Conservation (phyloP, 495 filamentous ascomycete species). For the Aspergillus sparsus region DNA sequence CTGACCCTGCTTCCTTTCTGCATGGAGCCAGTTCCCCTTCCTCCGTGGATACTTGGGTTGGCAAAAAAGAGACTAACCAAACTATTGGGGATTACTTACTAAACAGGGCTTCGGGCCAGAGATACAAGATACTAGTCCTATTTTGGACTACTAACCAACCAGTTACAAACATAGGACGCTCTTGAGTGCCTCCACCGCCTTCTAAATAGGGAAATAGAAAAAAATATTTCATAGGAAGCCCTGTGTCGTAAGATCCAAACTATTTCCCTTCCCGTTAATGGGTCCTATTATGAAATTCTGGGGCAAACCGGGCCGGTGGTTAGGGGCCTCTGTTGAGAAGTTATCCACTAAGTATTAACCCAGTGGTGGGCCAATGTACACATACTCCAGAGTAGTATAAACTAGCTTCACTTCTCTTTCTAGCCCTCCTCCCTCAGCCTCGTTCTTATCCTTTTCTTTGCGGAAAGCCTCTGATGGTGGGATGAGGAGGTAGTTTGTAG, state of each 20-base stretch:
- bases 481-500: too few species aligned
- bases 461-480: too few species aligned
- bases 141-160: background rate
- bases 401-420: too few species aligned
- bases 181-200: too few species aligned
- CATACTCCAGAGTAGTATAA: too few species aligned
- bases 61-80: background rate
- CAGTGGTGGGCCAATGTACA: too few species aligned
- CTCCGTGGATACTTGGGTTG: conserved; percentile 13
- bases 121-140: background rate
- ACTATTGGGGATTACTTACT: background rate
- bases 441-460: too few species aligned
- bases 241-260: background rate
- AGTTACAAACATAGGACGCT: background rate
- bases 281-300: conserved; percentile 15
- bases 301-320: conserved; percentile 17
- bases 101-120: background rate
- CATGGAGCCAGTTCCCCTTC: background rate
- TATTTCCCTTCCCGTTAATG: conserved; percentile 2
- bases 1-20: background rate
- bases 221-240: too few species aligned
- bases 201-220: too few species aligned
- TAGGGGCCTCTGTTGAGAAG: background rate
- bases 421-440: too few species aligned
- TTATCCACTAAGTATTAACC: too few species aligned